Base-by-base conservation (phyloP, 768 basidiomycete species). In the Russula virescens region DNA sequence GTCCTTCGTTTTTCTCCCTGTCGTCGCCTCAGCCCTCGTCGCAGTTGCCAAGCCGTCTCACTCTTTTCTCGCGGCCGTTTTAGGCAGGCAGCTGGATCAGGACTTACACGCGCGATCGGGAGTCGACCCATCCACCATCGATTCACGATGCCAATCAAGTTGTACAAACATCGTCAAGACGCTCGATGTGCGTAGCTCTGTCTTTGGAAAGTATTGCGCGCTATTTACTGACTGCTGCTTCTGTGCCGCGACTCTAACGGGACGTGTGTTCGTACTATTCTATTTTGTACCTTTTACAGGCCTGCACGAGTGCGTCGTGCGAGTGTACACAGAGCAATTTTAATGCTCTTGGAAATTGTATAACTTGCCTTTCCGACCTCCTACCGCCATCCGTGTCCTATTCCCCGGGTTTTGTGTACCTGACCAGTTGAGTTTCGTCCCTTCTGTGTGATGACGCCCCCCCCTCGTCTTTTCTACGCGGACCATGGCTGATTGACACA, bases 241-340 rank as follows among this genome's bases (percentile, higher is more conserved):
- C 1, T 5, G 58, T 25, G 21, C 31, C 28, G 21, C 28, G 19
- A 11, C 14, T 35, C 34, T 5, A 35, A 35, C 5, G 5, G 34
- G n/a, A n/a, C n/a, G n/a, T n/a, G n/a, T n/a, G n/a, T n/a, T n/a
- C n/a, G n/a, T n/a, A n/a, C n/a, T n/a, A 14, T 38, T 7, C 10
- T 38, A 6, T 38, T 16, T 34, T 31, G 31, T 31, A 31, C 31
- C 8, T 31, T 8, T 48, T 43, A 5, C 25, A 59, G 58, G 38
- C 35, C 10, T 63, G 62, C 40, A 11, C 9, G 7, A 25, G 9
- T 18, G 38, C 35, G 2, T 16, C 21, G 40, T 55, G 62, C 52
- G 57, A 52, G 16, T 63, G 62, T 38, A 54, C 51, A 14, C 58
- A 63, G 31, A 38, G 21, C 5, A 63, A 59, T 21, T 53, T 19